Percentiles rank a stretch among this genome's conserved stretches.
These are phyloP conservation scores for Ophiosphaerella narmari DNA, from an alignment of 2,329 filamentous ascomycete species.

Conservation along the genomic window DNA sequence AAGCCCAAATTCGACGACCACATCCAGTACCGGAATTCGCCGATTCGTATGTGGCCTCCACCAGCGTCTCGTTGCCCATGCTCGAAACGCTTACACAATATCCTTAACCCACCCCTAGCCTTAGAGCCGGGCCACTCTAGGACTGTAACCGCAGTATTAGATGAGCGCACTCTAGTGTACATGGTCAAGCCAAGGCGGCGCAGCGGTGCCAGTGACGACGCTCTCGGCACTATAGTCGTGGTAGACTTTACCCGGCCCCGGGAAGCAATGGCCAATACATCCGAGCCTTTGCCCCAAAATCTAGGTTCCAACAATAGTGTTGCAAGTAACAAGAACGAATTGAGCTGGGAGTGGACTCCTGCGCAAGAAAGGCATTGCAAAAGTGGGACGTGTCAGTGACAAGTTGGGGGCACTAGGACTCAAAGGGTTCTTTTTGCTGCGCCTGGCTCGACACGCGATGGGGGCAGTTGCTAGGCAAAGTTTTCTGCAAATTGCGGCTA, in stretches of 20 bases:
- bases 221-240: conserved; percentile 36
- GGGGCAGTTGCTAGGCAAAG: no score
- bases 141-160: conserved; percentile 32
- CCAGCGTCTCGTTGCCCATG: conserved; percentile 31
- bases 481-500: no score
- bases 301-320: no score
- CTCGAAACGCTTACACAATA: conserved; percentile 34
- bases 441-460: no score
- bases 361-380: no score
- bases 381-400: no score
- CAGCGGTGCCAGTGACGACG: conserved; percentile 20
- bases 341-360: no score
- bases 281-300: no score
- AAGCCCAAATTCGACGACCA: conserved; percentile 10
- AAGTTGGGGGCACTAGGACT: no score
- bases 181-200: conserved; percentile 34
- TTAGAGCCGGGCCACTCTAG: conserved; percentile 11
- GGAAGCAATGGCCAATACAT: background rate
- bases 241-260: conserved; percentile 35
- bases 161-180: conserved; percentile 42
- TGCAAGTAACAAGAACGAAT: no score
- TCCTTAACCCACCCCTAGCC: conserved; percentile 35
- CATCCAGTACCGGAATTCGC: conserved; percentile 32
- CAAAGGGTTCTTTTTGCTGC: no score
- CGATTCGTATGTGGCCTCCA: conserved; percentile 43